phyloP scores from a whole-genome alignment of 2,329 filamentous ascomycete species.

The Colletotrichum magnum region DNA sequence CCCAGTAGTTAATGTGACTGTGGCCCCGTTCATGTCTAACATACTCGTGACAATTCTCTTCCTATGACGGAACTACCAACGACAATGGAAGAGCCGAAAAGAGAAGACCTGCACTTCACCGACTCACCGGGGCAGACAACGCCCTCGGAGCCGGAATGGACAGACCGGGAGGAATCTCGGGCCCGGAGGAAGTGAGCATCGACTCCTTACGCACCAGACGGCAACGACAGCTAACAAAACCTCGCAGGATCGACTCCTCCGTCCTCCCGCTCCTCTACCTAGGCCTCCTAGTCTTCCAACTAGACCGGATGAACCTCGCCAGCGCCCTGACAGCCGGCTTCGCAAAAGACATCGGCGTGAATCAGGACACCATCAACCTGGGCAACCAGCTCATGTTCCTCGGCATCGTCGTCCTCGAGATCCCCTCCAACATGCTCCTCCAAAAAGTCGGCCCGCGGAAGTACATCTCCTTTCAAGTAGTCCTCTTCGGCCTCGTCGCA shows the following conservation, averaged over 20 bases:
- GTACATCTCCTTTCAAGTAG: constrained; percentile 64
- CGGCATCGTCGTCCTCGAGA: constrained; percentile 64
- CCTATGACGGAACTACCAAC: too few species aligned
- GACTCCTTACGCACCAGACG: not conserved
- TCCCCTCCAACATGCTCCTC: constrained; percentile 64
- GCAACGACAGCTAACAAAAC: not conserved
- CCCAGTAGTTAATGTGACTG: not conserved
- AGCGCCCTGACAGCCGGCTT: constrained; percentile 65
- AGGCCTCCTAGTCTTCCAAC: constrained; percentile 64
- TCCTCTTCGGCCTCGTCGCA: constrained; percentile 62
- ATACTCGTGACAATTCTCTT: not conserved
- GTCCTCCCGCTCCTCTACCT: constrained; percentile 64
- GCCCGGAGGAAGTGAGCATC: constrained; percentile 41
- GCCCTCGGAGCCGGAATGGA: constrained; percentile 36
- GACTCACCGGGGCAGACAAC: constrained; percentile 5
- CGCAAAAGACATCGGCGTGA: constrained; percentile 56
- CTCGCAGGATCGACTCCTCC: constrained; percentile 57
- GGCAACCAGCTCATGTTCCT: constrained; percentile 68
- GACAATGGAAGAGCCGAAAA: constrained; percentile 15
- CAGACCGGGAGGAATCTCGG: constrained; percentile 32
- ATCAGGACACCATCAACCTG: constrained; percentile 64
- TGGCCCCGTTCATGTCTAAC: too few species aligned
- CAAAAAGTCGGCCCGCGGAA: constrained; percentile 57
- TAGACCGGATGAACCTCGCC: constrained; percentile 67
- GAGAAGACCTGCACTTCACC: constrained; percentile 8